phyloP scores from a whole-genome alignment of 1,284 basidiomycete species.

The Naganishia sp. region DNA sequence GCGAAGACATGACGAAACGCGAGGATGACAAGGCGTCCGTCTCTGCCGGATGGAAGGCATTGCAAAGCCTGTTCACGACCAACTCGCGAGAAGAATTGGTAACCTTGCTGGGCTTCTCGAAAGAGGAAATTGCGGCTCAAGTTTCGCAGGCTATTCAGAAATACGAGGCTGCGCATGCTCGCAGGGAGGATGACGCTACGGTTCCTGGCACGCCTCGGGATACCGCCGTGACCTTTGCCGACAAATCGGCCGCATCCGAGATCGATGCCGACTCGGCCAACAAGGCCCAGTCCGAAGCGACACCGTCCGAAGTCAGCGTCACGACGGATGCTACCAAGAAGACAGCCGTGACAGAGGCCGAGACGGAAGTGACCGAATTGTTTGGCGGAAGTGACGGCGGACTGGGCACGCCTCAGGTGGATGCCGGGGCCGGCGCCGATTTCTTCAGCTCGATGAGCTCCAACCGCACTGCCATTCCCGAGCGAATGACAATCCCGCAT shows the following conservation, averaged over 20 bases:
- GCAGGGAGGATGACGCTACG: slow-evolving; percentile 51
- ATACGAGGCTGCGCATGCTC: slow-evolving; percentile 59
- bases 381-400: slow-evolving; percentile 73
- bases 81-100: slow-evolving; percentile 89
- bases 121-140: slow-evolving; percentile 75
- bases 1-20: slow-evolving; percentile 61
- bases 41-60: slow-evolving; percentile 80
- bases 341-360: slow-evolving; percentile 61
- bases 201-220: slow-evolving; percentile 59
- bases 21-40: slow-evolving; percentile 49
- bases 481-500: slow-evolving; percentile 70
- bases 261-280: slow-evolving; percentile 47
- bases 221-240: slow-evolving; percentile 74
- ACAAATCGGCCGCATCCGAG: slow-evolving; percentile 54
- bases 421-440: slow-evolving; percentile 66
- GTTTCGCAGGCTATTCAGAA: slow-evolving; percentile 80
- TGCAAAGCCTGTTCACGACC: slow-evolving; percentile 83
- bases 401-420: slow-evolving; percentile 60
- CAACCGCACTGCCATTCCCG: slow-evolving; percentile 61
- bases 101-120: slow-evolving; percentile 88
- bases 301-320: slow-evolving; percentile 71
- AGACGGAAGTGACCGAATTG: slow-evolving; percentile 65
- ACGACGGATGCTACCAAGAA: slow-evolving; percentile 66
- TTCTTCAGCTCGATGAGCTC: slow-evolving; percentile 80
- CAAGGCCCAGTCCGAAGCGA: slow-evolving; percentile 55